Evolutionary conservation across 306 rosid genomes (phyloP), one percentile per base, ranked within the genome.

Genomic region (Oxytropis ochrocephala): DNA sequence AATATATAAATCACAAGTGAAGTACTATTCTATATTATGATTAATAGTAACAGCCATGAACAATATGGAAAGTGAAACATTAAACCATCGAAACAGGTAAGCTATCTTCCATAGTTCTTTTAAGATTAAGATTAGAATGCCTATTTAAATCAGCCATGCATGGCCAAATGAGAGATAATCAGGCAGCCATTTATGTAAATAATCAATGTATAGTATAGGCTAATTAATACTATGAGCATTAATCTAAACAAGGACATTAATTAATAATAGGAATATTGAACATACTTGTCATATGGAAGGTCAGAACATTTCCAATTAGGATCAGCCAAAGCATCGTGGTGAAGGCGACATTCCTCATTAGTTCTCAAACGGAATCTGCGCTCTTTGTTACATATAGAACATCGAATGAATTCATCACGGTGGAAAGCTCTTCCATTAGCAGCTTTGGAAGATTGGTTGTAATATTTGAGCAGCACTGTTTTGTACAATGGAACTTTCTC

Each of bases 361-460:
- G 94, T 86, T 68, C 97, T 84, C 72, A 93, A 81, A 1, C 93
- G 97, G 70, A 93, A 93, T 79, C 98, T 87, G 42, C 98, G 96
- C 53, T 90, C 91, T 84, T 93, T 90, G 78, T 79, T 81, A 85
- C 98, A 93, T 53, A 56, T 11, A 11, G 72, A 48, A 6, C 72
- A 66, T 0, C 33, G 75, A 48, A 87, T 60, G 52, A 87, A 90
- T 80, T 90, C 95, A 41, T 90, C 96, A 3, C 82, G 95, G 65
- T 90, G 96, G 70, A 85, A 82, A 43, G 41, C 74, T 19, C 81
- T 76, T 69, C 91, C 94, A 63, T 82, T 87, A 27, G 79, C 80
- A 75, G 30, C 67, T 72, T 67, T 90, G 30, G 81, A 75, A 33
- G 80, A 70, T 78, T 81, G 84, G 52, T 88, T 86, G 83, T 82